Base-by-base conservation (phyloP, 2,329 filamentous ascomycete species). In the Bisporella sp. region DNA sequence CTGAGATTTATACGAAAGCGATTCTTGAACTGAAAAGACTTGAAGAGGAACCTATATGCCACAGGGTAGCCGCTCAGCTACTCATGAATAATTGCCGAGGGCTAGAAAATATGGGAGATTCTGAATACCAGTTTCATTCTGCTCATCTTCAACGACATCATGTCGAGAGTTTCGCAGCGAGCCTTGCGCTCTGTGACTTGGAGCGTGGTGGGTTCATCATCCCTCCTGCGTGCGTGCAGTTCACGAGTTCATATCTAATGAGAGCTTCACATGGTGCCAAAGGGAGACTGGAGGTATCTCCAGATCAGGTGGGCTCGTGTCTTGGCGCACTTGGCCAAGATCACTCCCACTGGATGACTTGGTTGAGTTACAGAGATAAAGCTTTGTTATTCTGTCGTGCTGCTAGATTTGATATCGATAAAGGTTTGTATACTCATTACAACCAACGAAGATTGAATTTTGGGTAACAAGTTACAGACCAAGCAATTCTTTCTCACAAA, bases 131-230 rank as follows among this genome's bases (percentile, higher is more conserved):
- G 58, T 64, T 45, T 43, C 62, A 57, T 45, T 61, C 46, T 55
- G 56, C 54, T 31, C 55, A 56, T 59, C 2, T 63, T 75, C 40
- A 74, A 74, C 49, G 64, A 66, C 49, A 67, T 69, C 53, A 78
- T 75, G 54, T 66, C 13, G 78, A 78, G 4, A 70, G 79, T 32
- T 85, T 82, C 55, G 80, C 81, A 2, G 76, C 77, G 6, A 75
- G 80, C 42, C 69, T 85, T 12, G 80, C 83, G 8, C 69, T 84
- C 6, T 87, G 83, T 57, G 82, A 85, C 59, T 70, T 84, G 6
- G 69, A 71, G 8, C 74, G 73, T 21, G 76, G 78, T 2, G 71
- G 73, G 8, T 70, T 74, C 12, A 50, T 64, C 2, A 67, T 79
- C 37, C 81, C 82, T 2, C 52, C 66, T 3, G 59, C 73, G 29